These are phyloP conservation scores for Westerdykella sp. DNA, from an alignment of 2,329 filamentous ascomycete genomes.

Conservation along the genomic window DNA sequence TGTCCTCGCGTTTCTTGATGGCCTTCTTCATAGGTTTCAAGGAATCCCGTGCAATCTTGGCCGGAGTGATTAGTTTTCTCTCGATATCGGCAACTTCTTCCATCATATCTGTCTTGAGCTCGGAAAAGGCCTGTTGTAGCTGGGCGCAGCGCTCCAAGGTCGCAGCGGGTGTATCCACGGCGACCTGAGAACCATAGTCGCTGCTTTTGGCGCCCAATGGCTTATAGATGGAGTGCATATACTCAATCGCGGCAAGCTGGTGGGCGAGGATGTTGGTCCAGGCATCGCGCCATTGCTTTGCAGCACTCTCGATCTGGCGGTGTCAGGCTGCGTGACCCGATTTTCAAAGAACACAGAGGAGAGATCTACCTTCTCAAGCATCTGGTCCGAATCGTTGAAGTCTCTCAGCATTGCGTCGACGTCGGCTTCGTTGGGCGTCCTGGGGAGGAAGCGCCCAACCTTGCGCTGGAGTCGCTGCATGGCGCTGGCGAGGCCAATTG, in stretches of 20 bases:
- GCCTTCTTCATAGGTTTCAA: slow-evolving; percentile 71
- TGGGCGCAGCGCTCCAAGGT: slow-evolving; percentile 60
- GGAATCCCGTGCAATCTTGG: slow-evolving; percentile 60
- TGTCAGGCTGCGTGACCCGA: neutral
- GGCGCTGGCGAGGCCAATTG: no score
- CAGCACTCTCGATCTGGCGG: slow-evolving; percentile 64
- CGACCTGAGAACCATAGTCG: slow-evolving; percentile 43
- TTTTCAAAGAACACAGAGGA: neutral
- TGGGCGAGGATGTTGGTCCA: slow-evolving; percentile 67
- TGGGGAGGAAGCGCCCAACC: slow-evolving; percentile 65
- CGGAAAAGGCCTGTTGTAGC: slow-evolving; percentile 61
- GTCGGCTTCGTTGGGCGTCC: slow-evolving; percentile 69
- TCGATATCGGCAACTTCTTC: slow-evolving; percentile 69
- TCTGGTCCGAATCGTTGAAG: slow-evolving; percentile 71
- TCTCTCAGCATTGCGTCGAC: slow-evolving; percentile 69
- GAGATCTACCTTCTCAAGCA: slow-evolving; percentile 60
- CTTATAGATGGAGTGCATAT: slow-evolving; percentile 68
- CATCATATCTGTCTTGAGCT: slow-evolving; percentile 64
- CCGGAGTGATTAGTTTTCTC: slow-evolving; percentile 61
- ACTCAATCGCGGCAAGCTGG: slow-evolving; percentile 60
- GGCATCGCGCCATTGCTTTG: slow-evolving; percentile 69
- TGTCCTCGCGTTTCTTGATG: slow-evolving; percentile 79
- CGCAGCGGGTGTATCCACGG: slow-evolving; percentile 55
- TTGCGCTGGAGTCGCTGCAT: slow-evolving; percentile 71
- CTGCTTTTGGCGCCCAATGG: slow-evolving; percentile 64